phyloP scores from a whole-genome alignment of 768 basidiomycete species.

The Royoungia palumana region DNA sequence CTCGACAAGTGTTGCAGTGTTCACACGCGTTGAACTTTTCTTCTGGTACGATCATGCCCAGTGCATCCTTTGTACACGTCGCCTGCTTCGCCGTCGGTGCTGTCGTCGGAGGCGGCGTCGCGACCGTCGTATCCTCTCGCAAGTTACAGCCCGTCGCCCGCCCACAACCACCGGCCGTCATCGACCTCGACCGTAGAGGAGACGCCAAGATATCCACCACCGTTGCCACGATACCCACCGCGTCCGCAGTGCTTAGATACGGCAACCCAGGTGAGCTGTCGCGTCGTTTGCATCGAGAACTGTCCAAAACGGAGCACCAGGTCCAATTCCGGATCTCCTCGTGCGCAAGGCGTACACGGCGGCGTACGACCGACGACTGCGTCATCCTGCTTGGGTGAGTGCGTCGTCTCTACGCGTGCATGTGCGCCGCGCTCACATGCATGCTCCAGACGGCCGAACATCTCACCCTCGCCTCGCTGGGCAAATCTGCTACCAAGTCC shows the following conservation, averaged over 20 bases:
- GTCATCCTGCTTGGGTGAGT: slow-evolving; percentile 92
- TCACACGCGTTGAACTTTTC: not conserved
- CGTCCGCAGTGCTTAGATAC: slow-evolving; percentile 50
- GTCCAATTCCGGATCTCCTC: slow-evolving; percentile 78
- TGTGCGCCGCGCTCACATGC: not conserved
- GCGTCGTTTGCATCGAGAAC: not conserved
- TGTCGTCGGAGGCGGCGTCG: slow-evolving; percentile 73
- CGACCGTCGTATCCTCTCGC: slow-evolving; percentile 44
- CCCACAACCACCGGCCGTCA: slow-evolving; percentile 30
- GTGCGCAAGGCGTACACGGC: slow-evolving; percentile 82
- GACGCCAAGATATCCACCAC: slow-evolving; percentile 40
- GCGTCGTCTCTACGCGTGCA: no score
- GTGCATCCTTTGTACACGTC: slow-evolving; percentile 50
- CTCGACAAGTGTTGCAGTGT: no score
- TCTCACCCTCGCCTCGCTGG: slow-evolving; percentile 74
- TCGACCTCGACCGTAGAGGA: slow-evolving; percentile 47
- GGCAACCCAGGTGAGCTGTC: slow-evolving; percentile 20
- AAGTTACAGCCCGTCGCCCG: slow-evolving; percentile 7
- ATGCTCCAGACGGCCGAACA: slow-evolving; percentile 87
- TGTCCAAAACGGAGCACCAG: slow-evolving; percentile 37
- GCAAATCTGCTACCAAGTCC: slow-evolving; percentile 40
- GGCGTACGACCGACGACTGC: slow-evolving; percentile 84
- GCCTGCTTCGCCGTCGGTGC: slow-evolving; percentile 84
- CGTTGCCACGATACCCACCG: slow-evolving; percentile 13
- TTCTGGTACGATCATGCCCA: slow-evolving; percentile 36